Base-by-base conservation (phyloP, 192 early-diverging fungal genomes). In the Linderina pennispora region DNA sequence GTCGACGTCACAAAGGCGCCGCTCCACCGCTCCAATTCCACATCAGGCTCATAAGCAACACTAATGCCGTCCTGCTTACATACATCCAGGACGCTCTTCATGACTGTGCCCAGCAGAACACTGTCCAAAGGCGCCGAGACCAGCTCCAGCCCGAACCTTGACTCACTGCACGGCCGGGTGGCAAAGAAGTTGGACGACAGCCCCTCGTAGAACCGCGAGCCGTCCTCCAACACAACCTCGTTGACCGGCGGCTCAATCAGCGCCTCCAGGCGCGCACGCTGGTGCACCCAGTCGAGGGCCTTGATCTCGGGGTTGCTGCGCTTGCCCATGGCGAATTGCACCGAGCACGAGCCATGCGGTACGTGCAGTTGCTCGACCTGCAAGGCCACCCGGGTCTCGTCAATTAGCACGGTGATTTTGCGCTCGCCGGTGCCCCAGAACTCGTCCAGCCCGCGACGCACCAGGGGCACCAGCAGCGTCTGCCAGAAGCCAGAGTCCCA, bases 1-100 rank as follows among this genome's bases (percentile, higher is more conserved):
- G 70, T 74, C 13, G 60, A 64, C 17, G 70, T 45, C 11, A 74
- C 52, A 58, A 74, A 74, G 13, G 70, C 70, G 20, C 63, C 70
- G 4, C 18, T 36, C 62, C 63, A 74, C n/a, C 31, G 19, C 9
- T 31, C 44, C n/a, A 50, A 28, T 23, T 60, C 57, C 18, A 60
- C 40, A 11, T 10, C 16, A n/a, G 51, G 49, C 22, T 53, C 58
- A 31, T 57, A 48, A 16, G 37, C 46, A 3, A 74, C 63, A 6
- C 24, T n/a, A 18, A 74, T 58, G 14, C 40, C 43, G 17, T 66
- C 63, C 4, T 50, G 43, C 16, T 58, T 42, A 34, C 63, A 65
- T 19, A 74, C 61, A 0, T 24, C 31, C 50, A 74, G 41, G 11
- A 74, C 63, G 43, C 62, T 50, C 28, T 58, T 61, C 70, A 74